A percentile compares a stretch with the other conserved stretches of the same genome.
Evolutionary conservation across 371 early-diverging fungal species (phyloP).

Genomic region (Zychaea mexicana): DNA sequence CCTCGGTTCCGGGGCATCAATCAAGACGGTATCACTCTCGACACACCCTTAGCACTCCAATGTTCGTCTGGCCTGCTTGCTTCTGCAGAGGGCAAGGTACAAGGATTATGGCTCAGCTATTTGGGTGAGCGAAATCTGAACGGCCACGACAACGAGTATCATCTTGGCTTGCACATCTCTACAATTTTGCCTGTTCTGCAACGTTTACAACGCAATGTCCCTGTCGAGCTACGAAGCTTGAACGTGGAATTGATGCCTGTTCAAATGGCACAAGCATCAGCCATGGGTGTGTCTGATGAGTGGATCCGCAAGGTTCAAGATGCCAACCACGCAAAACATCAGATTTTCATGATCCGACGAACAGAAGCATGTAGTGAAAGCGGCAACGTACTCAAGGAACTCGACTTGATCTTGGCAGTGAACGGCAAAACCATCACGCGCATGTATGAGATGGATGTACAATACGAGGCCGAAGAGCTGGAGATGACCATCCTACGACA

Average conservation of each 20-base stretch:
- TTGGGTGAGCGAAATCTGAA: conserved; percentile 72
- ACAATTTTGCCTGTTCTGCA: conserved; percentile 56
- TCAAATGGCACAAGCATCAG: conserved; percentile 76
- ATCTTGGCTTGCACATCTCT: conserved; percentile 71
- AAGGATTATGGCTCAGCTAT: conserved; percentile 86
- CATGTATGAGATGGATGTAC: conserved; percentile 71
- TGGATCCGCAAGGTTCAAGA: conserved; percentile 77
- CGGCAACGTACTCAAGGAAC: conserved; percentile 62
- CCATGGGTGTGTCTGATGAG: conserved; percentile 77
- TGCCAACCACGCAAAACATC: conserved; percentile 71
- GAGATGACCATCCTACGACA: conserved; percentile 65
- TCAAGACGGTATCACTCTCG: conserved; percentile 84
- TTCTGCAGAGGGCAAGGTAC: conserved; percentile 71
- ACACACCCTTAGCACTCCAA: conserved; percentile 83
- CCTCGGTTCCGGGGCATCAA: conserved; percentile 84
- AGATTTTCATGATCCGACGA: conserved; percentile 72
- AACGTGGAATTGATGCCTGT: conserved; percentile 76
- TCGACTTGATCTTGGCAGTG: conserved; percentile 76
- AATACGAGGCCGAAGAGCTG: conserved; percentile 57
- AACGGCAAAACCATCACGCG: conserved; percentile 72
- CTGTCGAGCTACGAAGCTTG: conserved; percentile 58
- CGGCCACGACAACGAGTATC: conserved; percentile 79
- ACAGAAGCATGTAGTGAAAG: conserved; percentile 50
- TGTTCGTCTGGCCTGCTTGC: conserved; percentile 87
- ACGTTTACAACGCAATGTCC: conserved; percentile 46